Conservation (phyloP, 345 rosid species). For the Ceriops decandra region DNA sequence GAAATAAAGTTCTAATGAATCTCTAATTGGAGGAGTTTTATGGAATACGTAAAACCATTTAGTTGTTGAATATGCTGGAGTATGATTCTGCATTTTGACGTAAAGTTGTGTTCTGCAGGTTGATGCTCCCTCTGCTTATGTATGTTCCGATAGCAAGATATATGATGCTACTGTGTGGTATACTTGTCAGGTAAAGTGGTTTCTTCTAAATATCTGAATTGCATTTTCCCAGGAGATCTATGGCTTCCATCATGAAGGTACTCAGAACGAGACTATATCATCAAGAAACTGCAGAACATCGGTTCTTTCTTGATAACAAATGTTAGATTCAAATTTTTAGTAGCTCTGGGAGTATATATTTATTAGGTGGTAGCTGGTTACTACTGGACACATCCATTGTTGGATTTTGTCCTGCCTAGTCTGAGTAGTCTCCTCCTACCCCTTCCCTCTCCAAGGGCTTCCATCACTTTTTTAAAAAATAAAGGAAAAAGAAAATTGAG, state of each 20-base stretch:
- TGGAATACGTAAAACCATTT: not conserved
- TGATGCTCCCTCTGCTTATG: slow-evolving; percentile 76
- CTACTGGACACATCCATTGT: too few species aligned
- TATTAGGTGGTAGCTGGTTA: too few species aligned
- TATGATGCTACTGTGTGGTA: slow-evolving; percentile 94
- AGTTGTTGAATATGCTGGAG: not conserved
- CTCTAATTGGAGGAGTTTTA: not conserved
- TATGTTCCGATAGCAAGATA: slow-evolving; percentile 86
- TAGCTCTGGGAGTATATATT: too few species aligned
- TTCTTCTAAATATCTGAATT: slow-evolving; percentile 2
- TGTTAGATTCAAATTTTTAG: too few species aligned
- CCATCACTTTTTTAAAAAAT: too few species aligned
- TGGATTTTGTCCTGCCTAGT: too few species aligned
- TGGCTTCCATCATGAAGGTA: not conserved
- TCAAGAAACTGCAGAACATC: too few species aligned
- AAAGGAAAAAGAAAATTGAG: too few species aligned
- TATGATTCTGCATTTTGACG: slow-evolving; percentile 4
- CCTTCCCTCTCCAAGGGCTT: too few species aligned
- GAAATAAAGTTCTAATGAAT: not conserved
- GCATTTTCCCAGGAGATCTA: not conserved
- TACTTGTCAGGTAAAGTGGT: slow-evolving; percentile 76
- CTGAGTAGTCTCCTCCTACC: too few species aligned
- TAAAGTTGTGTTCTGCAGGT: slow-evolving; percentile 45
- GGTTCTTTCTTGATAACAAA: too few species aligned
- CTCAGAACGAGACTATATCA: too few species aligned